These are phyloP conservation scores for Corynascus novoguineensis DNA, from an alignment of 495 filamentous ascomycete genomes.

Conservation along the genomic window DNA sequence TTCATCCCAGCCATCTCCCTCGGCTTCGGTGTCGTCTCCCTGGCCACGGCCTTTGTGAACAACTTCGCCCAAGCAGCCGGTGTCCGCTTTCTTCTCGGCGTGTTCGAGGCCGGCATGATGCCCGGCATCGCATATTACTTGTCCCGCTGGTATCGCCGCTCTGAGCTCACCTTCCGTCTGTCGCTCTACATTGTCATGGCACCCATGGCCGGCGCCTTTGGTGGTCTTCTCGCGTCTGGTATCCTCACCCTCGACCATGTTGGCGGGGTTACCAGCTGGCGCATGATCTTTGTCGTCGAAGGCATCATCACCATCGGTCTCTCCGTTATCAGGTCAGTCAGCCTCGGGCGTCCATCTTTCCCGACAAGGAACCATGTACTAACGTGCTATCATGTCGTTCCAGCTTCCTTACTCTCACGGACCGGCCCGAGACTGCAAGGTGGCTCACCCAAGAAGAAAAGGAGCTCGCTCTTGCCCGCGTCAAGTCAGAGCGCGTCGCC, in stretches of 20 bases:
- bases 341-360: neutral
- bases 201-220: slow-evolving; percentile 64
- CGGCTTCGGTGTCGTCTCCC: slow-evolving; percentile 39
- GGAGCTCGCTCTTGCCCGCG: slow-evolving; percentile 47
- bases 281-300: slow-evolving; percentile 65
- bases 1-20: slow-evolving; percentile 56
- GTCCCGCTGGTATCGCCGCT: slow-evolving; percentile 63
- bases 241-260: slow-evolving; percentile 49
- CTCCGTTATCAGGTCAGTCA: slow-evolving; percentile 38
- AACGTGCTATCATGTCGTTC: neutral
- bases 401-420: slow-evolving; percentile 51
- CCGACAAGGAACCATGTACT: neutral
- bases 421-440: slow-evolving; percentile 52
- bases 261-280: slow-evolving; percentile 50
- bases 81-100: slow-evolving; percentile 53
- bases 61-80: slow-evolving; percentile 35
- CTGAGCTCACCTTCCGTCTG: slow-evolving; percentile 63
- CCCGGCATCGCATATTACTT: slow-evolving; percentile 72
- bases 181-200: slow-evolving; percentile 70
- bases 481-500: slow-evolving; percentile 59
- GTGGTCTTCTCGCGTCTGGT: slow-evolving; percentile 60
- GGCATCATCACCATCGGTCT: slow-evolving; percentile 55
- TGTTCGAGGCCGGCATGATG: slow-evolving; percentile 65
- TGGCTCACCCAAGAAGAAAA: slow-evolving; percentile 57
- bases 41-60: slow-evolving; percentile 39